Evolutionary conservation across 2,329 filamentous ascomycete species (phyloP).

Genomic region (Aspergillus melleus): DNA sequence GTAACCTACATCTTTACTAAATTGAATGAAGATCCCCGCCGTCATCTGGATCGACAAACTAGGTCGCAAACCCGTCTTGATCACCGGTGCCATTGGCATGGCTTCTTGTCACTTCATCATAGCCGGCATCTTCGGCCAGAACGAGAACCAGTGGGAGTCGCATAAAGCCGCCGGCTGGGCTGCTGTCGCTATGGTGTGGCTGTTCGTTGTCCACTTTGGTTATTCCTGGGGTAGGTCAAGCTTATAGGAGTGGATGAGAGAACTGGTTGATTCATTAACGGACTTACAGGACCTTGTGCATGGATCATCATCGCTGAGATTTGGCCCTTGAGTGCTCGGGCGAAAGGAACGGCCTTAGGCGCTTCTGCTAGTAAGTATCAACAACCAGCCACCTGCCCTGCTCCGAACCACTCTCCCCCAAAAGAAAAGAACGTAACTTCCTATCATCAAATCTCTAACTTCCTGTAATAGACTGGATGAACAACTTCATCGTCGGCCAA

Average conservation of each 20-base stretch:
- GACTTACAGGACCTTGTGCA: conserved; percentile 52
- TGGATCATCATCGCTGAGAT: conserved; percentile 77
- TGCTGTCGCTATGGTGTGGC: conserved; percentile 58
- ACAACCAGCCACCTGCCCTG: too few species aligned
- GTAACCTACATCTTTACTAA: neutral
- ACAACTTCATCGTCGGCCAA: conserved; percentile 64
- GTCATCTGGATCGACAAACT: conserved; percentile 34
- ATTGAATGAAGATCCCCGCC: conserved; percentile 24
- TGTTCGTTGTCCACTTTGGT: conserved; percentile 71
- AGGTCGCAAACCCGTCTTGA: conserved; percentile 32
- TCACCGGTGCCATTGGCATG: conserved; percentile 64
- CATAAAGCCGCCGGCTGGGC: conserved; percentile 67
- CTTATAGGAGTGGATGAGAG: too few species aligned
- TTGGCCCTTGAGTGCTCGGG: conserved; percentile 68
- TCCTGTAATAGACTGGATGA: conserved; percentile 47
- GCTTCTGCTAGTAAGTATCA: conserved; percentile 53
- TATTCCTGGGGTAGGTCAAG: conserved; percentile 62
- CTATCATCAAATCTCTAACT: neutral
- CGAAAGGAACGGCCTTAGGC: conserved; percentile 70
- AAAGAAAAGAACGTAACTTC: too few species aligned
- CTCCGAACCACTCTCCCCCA: too few species aligned
- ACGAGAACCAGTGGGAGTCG: conserved; percentile 57
- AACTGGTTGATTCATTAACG: neutral
- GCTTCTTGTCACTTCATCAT: conserved; percentile 67
- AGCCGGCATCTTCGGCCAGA: conserved; percentile 63